Evolutionary conservation across 768 basidiomycete genomes (phyloP), one percentile per base, ranked within the genome.

Genomic region (Cyathus striatus): DNA sequence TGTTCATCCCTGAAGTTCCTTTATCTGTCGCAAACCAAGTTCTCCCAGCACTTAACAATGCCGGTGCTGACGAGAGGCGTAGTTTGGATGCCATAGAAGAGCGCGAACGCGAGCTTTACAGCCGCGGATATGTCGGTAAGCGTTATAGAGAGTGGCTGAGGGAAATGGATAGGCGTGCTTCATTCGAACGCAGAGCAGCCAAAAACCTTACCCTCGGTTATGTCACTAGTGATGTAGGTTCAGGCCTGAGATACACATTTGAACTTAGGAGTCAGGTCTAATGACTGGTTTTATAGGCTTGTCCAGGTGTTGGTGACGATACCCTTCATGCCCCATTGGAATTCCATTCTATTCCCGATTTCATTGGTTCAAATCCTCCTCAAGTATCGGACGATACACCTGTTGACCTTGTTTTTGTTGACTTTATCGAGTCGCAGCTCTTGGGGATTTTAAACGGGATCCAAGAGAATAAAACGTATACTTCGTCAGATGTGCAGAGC

Each of bases 291-390:
- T 46, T 30, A 0, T 42, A 80, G 85, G 64, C 76, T 1, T 90
- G 89, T 56, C 81, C 86, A 1, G 85, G 81, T 2, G 61, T 77
- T 6, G 90, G 88, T 2, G 89, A 91, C 55, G 90, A 91, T 51
- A 78, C 72, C 3, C 60, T 62, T 0, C 90, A 92, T 57, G 51
- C 63, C 1, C 78, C 86, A 2, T 56, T 86, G 40, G 73, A 83
- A 3, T 76, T 73, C 60, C 76, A 73, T 59, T 41, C 57, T 4
- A 47, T 64, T 2, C 84, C 83, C 0, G 68, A 73, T 52, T 89
- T 80, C 54, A 70, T 88, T 45, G 69, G 68, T 13, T 83, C 81
- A 0, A 59, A 66, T 21, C 56, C 75, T 2, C 82, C 85, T 2
- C 55, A 65, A 18, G 71, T 79, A 12, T 46, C 75, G 0, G 66